Evolutionary conservation across 1,284 basidiomycete species (phyloP).

Genomic region (Sphagnurus paluster): DNA sequence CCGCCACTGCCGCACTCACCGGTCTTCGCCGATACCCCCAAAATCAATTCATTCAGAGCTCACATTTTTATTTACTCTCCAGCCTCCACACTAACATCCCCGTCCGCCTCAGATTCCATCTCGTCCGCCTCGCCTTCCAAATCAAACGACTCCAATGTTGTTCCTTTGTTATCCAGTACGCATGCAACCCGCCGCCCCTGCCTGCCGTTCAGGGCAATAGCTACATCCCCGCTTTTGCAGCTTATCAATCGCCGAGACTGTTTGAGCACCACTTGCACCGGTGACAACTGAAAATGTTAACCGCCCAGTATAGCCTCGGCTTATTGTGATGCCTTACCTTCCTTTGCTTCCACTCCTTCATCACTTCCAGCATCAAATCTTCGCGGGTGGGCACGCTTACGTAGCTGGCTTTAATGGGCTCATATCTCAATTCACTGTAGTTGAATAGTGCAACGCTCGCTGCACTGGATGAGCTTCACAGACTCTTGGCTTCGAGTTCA

Average conservation of each 20-base stretch:
- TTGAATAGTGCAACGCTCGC: constrained; percentile 58
- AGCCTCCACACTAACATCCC: constrained; percentile 16
- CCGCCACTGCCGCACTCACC: constrained; percentile 20
- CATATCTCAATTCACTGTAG: constrained; percentile 60
- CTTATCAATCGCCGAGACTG: constrained; percentile 56
- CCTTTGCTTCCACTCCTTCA: constrained; percentile 53
- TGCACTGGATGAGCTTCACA: constrained; percentile 40
- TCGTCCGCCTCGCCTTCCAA: constrained; percentile 67
- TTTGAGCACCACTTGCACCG: constrained; percentile 52
- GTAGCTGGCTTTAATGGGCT: constrained; percentile 46
- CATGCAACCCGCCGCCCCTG: constrained; percentile 72
- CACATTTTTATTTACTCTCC: constrained; percentile 22
- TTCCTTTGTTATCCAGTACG: constrained; percentile 63
- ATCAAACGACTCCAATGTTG: constrained; percentile 70
- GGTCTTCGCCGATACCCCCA: constrained; percentile 26
- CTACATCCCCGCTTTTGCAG: constrained; percentile 50
- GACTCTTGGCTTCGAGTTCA: constrained; percentile 33
- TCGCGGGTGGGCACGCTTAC: constrained; percentile 56
- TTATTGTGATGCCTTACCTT: constrained; percentile 36
- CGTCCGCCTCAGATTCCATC: constrained; percentile 47
- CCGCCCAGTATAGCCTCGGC: constrained; percentile 30
- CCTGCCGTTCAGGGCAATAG: constrained; percentile 72
- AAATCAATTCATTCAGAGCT: constrained; percentile 12
- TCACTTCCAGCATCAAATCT: constrained; percentile 58
- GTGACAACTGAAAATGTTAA: constrained; percentile 43